Evolutionary conservation across 441 rosid species (phyloP).

Genomic region (Capsella rubella): DNA sequence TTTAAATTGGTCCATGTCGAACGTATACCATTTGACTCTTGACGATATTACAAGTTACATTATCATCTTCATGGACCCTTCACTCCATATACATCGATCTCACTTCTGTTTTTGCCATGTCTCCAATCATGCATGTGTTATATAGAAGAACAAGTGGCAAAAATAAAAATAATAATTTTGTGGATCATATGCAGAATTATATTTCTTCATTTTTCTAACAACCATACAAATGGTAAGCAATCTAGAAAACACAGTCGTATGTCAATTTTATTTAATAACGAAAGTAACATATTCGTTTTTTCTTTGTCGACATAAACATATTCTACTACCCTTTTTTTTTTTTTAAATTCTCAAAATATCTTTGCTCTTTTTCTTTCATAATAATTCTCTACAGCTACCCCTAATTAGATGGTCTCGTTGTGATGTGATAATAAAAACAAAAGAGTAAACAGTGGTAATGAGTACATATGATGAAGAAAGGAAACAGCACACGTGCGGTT

Average conservation of each 20-base stretch:
- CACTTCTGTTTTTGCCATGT: not conserved
- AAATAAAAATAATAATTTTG: not conserved
- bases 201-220: constrained; percentile 18
- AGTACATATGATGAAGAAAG: constrained; percentile 30
- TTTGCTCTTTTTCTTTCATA: not conserved
- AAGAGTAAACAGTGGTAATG: not conserved
- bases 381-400: not conserved
- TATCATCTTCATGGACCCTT: constrained; percentile 42
- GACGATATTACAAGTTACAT: constrained; percentile 36
- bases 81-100: constrained; percentile 32
- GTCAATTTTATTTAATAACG: not conserved
- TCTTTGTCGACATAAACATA: constrained; percentile 35
- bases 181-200: too few relatives aligned
- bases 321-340: not conserved
- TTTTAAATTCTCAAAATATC: not conserved
- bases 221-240: constrained; percentile 29
- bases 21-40: constrained; percentile 39
- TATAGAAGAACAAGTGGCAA: not conserved
- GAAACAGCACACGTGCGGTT: constrained; percentile 46
- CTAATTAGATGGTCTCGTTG: constrained; percentile 16
- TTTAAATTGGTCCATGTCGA: constrained; percentile 32
- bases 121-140: too few relatives aligned
- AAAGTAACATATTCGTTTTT: constrained; percentile 31
- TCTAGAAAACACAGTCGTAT: constrained; percentile 17
- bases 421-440: constrained; percentile 23